Percentiles rank a stretch among this genome's conserved stretches.
Conservation (phyloP, 495 filamentous ascomycete genomes). For the Hypoxylon rickii region DNA sequence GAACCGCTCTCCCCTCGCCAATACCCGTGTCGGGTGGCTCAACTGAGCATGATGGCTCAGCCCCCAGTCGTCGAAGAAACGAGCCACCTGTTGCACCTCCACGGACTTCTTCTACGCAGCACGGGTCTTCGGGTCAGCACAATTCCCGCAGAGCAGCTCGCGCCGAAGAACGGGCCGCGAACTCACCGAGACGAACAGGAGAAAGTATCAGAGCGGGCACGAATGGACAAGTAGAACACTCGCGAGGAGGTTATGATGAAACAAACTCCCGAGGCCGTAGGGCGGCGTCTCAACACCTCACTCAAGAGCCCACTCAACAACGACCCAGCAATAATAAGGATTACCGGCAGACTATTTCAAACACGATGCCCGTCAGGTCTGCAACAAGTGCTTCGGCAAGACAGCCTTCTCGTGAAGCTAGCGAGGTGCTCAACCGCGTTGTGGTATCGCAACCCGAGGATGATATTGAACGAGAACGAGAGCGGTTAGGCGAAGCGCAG, state of each 20-base stretch:
- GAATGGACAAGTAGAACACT: slow-evolving; percentile 40
- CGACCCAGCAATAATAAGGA: slow-evolving; percentile 54
- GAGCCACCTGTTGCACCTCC: slow-evolving; percentile 60
- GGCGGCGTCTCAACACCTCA: slow-evolving; percentile 44
- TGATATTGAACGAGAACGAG: slow-evolving; percentile 76
- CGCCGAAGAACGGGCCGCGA: slow-evolving; percentile 46
- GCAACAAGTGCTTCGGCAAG: slow-evolving; percentile 41
- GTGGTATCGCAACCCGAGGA: slow-evolving; percentile 78
- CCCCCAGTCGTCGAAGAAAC: slow-evolving; percentile 43
- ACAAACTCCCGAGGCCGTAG: slow-evolving; percentile 57
- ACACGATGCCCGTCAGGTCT: slow-evolving; percentile 50
- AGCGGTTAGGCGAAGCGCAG: slow-evolving; percentile 68
- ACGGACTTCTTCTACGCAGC: slow-evolving; percentile 63
- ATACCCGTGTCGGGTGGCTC: slow-evolving; percentile 50
- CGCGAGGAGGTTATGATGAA: slow-evolving; percentile 38
- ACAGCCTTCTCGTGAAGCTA: slow-evolving; percentile 63
- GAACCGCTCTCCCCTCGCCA: slow-evolving; percentile 50
- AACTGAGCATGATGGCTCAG: slow-evolving; percentile 49
- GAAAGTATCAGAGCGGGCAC: slow-evolving; percentile 43
- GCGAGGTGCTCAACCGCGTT: slow-evolving; percentile 76
- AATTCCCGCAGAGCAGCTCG: slow-evolving; percentile 50
- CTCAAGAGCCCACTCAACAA: slow-evolving; percentile 49
- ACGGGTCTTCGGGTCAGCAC: slow-evolving; percentile 36
- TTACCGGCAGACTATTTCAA: slow-evolving; percentile 48
- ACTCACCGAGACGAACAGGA: slow-evolving; percentile 43